A percentile compares a stretch with the other conserved stretches of the same genome.
These are phyloP conservation scores for Dimargaris xerosporica DNA, from an alignment of 192 early-diverging fungal genomes.

Conservation along the genomic window DNA sequence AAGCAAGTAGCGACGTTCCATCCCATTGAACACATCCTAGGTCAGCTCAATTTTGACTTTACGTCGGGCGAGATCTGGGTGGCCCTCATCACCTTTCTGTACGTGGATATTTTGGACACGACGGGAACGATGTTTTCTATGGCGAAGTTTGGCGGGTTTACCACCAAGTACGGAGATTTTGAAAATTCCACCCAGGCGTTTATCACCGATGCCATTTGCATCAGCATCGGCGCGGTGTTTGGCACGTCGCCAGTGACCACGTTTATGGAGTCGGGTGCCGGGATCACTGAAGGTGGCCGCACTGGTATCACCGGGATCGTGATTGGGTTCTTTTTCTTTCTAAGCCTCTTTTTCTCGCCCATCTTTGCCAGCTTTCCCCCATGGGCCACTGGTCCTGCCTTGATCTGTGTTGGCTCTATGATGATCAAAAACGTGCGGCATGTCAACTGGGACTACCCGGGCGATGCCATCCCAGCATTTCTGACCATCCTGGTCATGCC, in stretches of 20 bases:
- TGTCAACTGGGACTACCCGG: slow-evolving; percentile 68
- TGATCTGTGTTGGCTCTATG: slow-evolving; percentile 65
- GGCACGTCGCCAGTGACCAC: slow-evolving; percentile 63
- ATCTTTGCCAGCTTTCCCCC: slow-evolving; percentile 74
- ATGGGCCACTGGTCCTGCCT: slow-evolving; percentile 70
- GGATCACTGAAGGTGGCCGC: slow-evolving; percentile 62
- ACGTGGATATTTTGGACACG: slow-evolving; percentile 76
- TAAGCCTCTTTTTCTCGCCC: slow-evolving; percentile 66
- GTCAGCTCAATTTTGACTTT: slow-evolving; percentile 45
- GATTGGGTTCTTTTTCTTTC: slow-evolving; percentile 52
- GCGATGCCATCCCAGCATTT: slow-evolving; percentile 65
- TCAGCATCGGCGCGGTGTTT: slow-evolving; percentile 51
- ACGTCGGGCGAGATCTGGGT: slow-evolving; percentile 50
- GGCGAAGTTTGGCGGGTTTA: slow-evolving; percentile 67
- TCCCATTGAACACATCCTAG: slow-evolving; percentile 38
- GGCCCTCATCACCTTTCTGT: slow-evolving; percentile 69
- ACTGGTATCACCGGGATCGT: slow-evolving; percentile 63
- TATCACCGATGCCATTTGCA: slow-evolving; percentile 47
- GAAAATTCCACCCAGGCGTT: slow-evolving; percentile 60
- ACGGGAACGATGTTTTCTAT: slow-evolving; percentile 76
- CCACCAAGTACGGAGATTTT: slow-evolving; percentile 63
- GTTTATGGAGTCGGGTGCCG: slow-evolving; percentile 70
- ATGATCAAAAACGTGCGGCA: slow-evolving; percentile 52
- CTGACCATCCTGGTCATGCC: slow-evolving; percentile 63
- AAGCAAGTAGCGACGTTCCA: slow-evolving; percentile 55